A percentile compares a stretch with the other conserved stretches of the same genome.
Evolutionary conservation across 257 asterid genomes (phyloP).

Genomic region (Nicotiana undulata): DNA sequence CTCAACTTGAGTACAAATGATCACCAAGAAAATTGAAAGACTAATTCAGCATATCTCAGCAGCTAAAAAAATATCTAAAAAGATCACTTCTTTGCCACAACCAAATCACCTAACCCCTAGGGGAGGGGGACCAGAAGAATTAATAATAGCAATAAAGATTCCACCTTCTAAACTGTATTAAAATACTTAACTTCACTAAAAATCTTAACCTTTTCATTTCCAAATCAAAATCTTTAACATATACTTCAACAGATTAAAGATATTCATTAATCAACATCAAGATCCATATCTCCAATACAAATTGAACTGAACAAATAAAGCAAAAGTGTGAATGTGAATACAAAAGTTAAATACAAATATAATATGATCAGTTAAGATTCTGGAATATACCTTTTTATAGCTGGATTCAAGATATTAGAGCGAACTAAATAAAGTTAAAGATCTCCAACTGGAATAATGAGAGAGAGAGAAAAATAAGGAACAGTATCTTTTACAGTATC

Average conservation of each 20-base stretch:
- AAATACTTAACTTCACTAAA: neutral
- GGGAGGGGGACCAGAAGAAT: neutral
- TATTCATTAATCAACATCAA: neutral
- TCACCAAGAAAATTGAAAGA: neutral
- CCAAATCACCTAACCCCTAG: neutral
- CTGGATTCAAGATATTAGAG: neutral
- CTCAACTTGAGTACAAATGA: neutral
- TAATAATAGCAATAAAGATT: neutral
- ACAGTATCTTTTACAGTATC: neutral
- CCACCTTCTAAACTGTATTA: neutral
- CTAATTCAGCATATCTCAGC: neutral
- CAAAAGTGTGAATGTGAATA: neutral
- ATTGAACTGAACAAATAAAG: neutral
- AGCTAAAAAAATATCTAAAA: neutral
- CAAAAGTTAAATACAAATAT: neutral
- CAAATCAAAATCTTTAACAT: neutral
- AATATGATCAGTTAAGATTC: neutral
- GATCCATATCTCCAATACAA: neutral
- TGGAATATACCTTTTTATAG: neutral
- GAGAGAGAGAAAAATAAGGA: neutral
- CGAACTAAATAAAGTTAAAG: neutral
- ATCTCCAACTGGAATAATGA: neutral
- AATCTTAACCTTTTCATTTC: neutral
- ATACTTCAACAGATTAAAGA: neutral
- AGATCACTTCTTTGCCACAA: neutral